Base-by-base conservation (phyloP, 805 yeast genomes). In the Ogataea philodendri region DNA sequence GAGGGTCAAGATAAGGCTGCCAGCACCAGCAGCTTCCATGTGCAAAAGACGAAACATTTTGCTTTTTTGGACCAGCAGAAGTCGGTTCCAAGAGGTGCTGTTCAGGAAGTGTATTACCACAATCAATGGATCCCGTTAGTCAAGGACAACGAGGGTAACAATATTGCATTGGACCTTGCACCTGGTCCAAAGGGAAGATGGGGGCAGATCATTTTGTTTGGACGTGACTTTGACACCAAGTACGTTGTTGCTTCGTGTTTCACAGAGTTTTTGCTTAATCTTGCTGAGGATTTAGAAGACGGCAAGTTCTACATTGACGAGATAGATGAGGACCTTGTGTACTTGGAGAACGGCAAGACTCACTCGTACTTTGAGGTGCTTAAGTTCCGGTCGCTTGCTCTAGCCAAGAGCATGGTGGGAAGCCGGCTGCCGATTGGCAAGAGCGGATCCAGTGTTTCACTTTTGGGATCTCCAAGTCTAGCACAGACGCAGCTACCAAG, bases 121-220 rank as follows among this genome's bases (percentile, higher is more conserved):
- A 78, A 86, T 4, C 76, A 74, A 51, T 90, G 98, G 98, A 78
- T 90, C 41, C 97, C 98, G 3, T 61, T 90, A 34, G 77, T 85
- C 23, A 86, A 90, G 31, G 98, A 90, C 59, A 78, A 76, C 35
- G 81, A 78, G 15, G 98, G 98, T 29, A 90, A 90, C 64, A 89
- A 88, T 59, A 80, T 90, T 45, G 98, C 88, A 34, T 67, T 93
- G 10, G 98, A 90, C 63, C 70, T 90, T 41, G 80, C 85, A 3
- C 90, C 93, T 1, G 96, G 87, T 6, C 72, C 80, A 7, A 63
- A 65, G 17, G 96, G 96, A 28, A 70, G 67, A 39, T 78, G 84
- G 74, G 98, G 97, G 23, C 98, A 90, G 64, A 82, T 93, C 13
- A 90, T 90, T 44, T 55, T 89, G 36, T 90, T 85, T 60, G 98